Base-by-base conservation (phyloP, 345 rosid species). In the Hirschfeldia incana region DNA sequence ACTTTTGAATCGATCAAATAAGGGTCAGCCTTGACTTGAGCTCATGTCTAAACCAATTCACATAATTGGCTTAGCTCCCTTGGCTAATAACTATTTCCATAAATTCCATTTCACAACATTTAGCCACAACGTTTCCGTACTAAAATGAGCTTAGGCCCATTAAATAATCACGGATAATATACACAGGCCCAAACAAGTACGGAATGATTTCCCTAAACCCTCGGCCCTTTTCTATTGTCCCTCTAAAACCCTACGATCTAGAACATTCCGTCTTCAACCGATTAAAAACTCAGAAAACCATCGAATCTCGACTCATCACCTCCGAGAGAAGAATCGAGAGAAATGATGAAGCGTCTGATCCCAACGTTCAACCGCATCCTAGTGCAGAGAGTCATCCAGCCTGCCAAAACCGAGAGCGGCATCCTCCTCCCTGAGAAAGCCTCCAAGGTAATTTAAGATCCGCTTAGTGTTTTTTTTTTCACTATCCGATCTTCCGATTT, bases 341-440 rank as follows among this genome's bases (percentile, higher is more conserved):
- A 34, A 79, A 93, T 93, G 98, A 91, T 92, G 70, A 93, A 86
- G 89, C 94, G 98, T 21, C 68, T 93, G 81, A 70, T 91, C 44
- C 98, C 98, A 21, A 46, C 89, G 27, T 81, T 93, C 10, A 91
- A 91, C 79, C 89, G 98, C 16, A 83, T 93, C 21, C 83, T 93
- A 6, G 84, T 93, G 39, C 91, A 93, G 91, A 91, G 85, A 82
- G 86, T 93, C 75, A 39, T 87, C 65, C 95, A 91, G 78, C 98
- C 97, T 26, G 83, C 98, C 4, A 91, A 90, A 80, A 93, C 97
- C 73, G 84, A 81, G 36, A 85, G 87, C 15, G 98, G 98, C 17
- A 88, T 93, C 76, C 89, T 91, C 69, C 93, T 93, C 17, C 97
- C 98, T 0, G 98, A 93, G 84, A 85, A 83, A 73, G 80, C 98